Evolutionary conservation across 495 filamentous ascomycete genomes (phyloP), one percentile per base, ranked within the genome.

Genomic region (Tuber borchii): DNA sequence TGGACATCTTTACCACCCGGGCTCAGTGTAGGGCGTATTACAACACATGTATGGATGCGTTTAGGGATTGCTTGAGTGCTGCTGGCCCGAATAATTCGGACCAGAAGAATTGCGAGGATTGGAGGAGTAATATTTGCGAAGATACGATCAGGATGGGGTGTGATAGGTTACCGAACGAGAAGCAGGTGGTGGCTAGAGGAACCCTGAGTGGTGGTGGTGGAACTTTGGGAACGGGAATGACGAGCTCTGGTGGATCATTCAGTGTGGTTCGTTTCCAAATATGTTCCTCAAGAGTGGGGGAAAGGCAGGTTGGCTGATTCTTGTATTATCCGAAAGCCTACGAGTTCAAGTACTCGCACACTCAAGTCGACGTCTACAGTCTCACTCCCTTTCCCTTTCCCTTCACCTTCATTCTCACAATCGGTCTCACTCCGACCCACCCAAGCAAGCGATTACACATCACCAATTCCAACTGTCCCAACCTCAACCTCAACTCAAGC

Each of bases 341-440:
- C 20, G 16, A 19, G 34, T 26, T 71, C 14, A 22, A 39, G 9
- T 9, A 17, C n/a, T 19, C 19, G 14, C 12, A 65, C n/a, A 16
- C 37, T 3, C 20, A 20, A 34, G 61, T 20, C 72, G 22, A 61
- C 34, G 14, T 22, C 46, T 8, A 37, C 48, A 71, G 2, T 71
- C 61, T 44, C 45, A 34, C 31, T 16, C 2, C 72, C 46, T 51
- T 20, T 10, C 16, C 34, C 20, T 31, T 69, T 16, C 2, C 72
- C 46, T 51, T 20, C n/a, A 26, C 34, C 20, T 31, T 69, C 43
- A 73, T 73, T 31, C 19, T 1, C 90, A 78, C 87, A 93, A 86
- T 94, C 97, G 80, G 97, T 83, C 83, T 96, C 90, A 78, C 87
- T 91, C 71, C 95, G 93, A 86, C 95, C 97, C 14, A 34, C 56